Conservation (phyloP, 1,139 yeast genomes). For the Magnusiomyces clavatus region DNA sequence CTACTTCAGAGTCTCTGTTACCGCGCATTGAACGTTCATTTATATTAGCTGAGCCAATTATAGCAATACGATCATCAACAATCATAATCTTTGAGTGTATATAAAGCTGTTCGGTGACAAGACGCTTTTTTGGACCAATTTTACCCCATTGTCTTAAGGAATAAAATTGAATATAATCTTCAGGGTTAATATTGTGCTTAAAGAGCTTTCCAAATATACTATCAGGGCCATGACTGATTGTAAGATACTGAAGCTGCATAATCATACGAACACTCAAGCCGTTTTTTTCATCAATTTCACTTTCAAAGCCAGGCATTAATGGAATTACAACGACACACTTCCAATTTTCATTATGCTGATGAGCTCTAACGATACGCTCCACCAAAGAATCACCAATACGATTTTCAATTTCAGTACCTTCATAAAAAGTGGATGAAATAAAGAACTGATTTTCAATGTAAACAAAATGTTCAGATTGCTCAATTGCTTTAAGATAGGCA, state of each 20-base stretch:
- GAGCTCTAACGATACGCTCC: constrained; percentile 85
- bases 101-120: constrained; percentile 86
- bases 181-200: constrained; percentile 71
- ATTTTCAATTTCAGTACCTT: constrained; percentile 79
- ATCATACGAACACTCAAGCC: constrained; percentile 92
- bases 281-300: constrained; percentile 87
- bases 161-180: constrained; percentile 84
- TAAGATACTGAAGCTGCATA: constrained; percentile 93
- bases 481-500: constrained; percentile 86
- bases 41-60: constrained; percentile 20
- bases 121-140: constrained; percentile 63
- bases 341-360: constrained; percentile 72
- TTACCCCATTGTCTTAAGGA: constrained; percentile 95
- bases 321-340: constrained; percentile 88
- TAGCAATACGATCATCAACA: constrained; percentile 17
- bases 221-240: constrained; percentile 86
- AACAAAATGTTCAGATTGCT: constrained; percentile 84
- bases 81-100: constrained; percentile 66
- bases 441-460: constrained; percentile 95
- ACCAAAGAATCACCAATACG: constrained; percentile 94
- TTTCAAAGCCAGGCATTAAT: constrained; percentile 94
- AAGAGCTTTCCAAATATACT: constrained; percentile 80
- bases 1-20: constrained; percentile 86
- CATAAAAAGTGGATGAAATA: constrained; percentile 78
- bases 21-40: constrained; percentile 38